phyloP scores from a whole-genome alignment of 345 rosid species.

The Durio zibethinus region DNA sequence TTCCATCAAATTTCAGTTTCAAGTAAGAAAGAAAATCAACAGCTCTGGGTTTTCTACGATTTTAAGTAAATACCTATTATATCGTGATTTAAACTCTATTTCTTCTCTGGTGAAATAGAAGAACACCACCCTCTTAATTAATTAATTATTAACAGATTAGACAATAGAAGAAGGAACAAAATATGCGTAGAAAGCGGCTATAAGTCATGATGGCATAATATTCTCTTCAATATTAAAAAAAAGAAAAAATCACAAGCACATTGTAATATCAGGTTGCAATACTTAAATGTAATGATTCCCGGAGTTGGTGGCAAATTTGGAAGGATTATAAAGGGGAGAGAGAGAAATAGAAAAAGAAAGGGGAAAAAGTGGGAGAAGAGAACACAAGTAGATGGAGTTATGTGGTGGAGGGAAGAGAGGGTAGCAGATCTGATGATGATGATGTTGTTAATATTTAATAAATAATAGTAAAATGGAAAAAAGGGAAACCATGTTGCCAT shows the following conservation, averaged over 20 bases:
- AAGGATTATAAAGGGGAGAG: conserved; percentile 35
- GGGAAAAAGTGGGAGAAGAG: conserved; percentile 35
- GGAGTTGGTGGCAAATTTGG: conserved; percentile 63
- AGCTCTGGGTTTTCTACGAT: not conserved
- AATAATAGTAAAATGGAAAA: conserved; percentile 43
- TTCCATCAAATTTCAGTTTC: conserved; percentile 15
- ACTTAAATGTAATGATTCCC: conserved; percentile 57
- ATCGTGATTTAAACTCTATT: not conserved
- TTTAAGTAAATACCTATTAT: not conserved
- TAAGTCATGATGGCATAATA: conserved; percentile 43
- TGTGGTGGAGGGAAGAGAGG: conserved; percentile 16
- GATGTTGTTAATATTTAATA: conserved; percentile 8
- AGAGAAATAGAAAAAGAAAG: not conserved
- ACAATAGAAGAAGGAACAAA: conserved; percentile 42
- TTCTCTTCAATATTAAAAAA: conserved; percentile 36
- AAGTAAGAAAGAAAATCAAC: not conserved
- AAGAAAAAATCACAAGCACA: not conserved
- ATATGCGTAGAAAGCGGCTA: conserved; percentile 37
- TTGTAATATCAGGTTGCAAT: conserved; percentile 25
- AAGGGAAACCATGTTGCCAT: conserved; percentile 74
- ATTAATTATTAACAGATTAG: not conserved
- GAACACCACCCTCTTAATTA: not conserved
- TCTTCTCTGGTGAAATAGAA: not conserved
- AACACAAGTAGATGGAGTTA: conserved; percentile 49
- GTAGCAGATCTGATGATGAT: conserved; percentile 30